Base-by-base conservation (phyloP, 352 stramenopile species). In the Saprolegnia parasitica region DNA sequence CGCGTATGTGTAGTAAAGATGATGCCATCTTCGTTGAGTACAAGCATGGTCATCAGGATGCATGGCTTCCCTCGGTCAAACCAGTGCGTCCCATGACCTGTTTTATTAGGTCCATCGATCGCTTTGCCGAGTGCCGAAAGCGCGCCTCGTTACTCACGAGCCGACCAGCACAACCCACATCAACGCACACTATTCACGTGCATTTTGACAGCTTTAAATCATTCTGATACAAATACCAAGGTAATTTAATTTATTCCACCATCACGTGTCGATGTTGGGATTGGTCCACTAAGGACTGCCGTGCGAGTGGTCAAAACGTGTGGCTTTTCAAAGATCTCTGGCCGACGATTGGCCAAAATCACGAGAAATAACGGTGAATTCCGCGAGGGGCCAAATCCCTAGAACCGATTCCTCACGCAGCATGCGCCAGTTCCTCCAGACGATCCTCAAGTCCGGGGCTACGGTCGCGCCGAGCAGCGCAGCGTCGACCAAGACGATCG, bases 401-500 rank as follows among this genome's bases (percentile, higher is more conserved):
- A 15, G 3, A 49, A n/a, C 42, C 11, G 42, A 49, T 49, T 49
- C 42, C 29, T 35, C 2, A 35, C 29, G 35, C 24, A 60, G 16
- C 20, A 70, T 70, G 63, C 63, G 63, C 55, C 63, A 70, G 55
- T 61, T 70, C 63, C 63, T 70, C 11, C 63, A 70, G 39, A 61
- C 46, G 46, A 55, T 70, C 63, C 63, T 70, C n/a, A 70, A 70
- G 55, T 90, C 93, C 49, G 79, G 81, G 11, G 86, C 92, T 21
- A 73, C 73, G 16, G 73, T 78, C 8, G 68, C 78, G 45, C 58
- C 73, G 37, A 57, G 74, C 0, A 55, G 62, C 1, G 56, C 65
- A 0, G 35, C 65, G 10, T 76, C 80, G 5, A 74, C 67, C 16
- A 92, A 92, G 70, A 90, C 86, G 0, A 81, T 95, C 54, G 87